phyloP scores from a whole-genome alignment of 2,329 filamentous ascomycete species.

The Biscogniauxia sp. region DNA sequence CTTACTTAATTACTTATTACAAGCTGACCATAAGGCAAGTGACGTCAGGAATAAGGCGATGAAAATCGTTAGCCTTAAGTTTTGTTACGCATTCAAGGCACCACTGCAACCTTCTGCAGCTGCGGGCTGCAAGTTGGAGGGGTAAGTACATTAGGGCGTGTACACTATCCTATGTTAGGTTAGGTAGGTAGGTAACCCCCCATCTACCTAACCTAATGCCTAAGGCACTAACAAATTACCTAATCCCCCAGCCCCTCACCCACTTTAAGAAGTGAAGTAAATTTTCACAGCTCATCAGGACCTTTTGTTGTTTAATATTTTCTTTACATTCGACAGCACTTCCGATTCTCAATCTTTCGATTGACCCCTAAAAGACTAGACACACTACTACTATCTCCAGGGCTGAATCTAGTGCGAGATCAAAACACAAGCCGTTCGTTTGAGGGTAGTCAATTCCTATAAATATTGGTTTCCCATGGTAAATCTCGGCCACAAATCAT shows the following conservation, averaged over 20 bases:
- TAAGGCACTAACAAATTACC: background rate
- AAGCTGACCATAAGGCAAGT: background rate
- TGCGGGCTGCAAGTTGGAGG: too few relatives aligned
- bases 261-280: background rate
- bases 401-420: constrained; percentile 34
- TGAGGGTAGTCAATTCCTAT: constrained; percentile 32
- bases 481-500: constrained; percentile 33
- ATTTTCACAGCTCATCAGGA: background rate
- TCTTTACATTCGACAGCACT: constrained; percentile 36
- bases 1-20: background rate
- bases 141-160: too few relatives aligned
- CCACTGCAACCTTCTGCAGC: too few relatives aligned
- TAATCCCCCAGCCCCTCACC: background rate
- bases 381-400: constrained; percentile 23
- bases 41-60: background rate
- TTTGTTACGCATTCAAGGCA: too few relatives aligned
- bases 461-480: constrained; percentile 36
- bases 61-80: background rate
- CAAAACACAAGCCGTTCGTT: constrained; percentile 32
- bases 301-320: constrained; percentile 8
- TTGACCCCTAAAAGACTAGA: constrained; percentile 27
- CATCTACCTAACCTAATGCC: background rate
- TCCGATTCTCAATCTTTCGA: constrained; percentile 26
- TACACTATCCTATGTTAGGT: too few relatives aligned
- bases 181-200: too few relatives aligned